A percentile compares a stretch with the other conserved stretches of the same genome.
Conservation (phyloP, 257 asterid species). For the Solanum pennellii region DNA sequence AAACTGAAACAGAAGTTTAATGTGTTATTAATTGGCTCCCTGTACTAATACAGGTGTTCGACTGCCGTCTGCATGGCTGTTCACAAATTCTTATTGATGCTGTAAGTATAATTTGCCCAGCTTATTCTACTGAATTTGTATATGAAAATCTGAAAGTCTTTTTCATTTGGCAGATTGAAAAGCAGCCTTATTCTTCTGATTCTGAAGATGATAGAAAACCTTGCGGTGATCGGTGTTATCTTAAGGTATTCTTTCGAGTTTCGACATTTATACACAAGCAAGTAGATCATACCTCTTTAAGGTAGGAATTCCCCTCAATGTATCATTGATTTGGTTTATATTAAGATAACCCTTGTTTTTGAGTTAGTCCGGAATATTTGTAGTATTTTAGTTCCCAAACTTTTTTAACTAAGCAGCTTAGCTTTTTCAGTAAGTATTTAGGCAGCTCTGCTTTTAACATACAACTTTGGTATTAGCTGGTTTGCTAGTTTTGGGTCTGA, state of each 20-base stretch:
- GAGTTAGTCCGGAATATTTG: background rate
- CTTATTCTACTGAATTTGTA: background rate
- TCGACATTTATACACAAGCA: background rate
- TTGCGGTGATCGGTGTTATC: conserved; percentile 76
- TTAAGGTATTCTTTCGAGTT: conserved; percentile 41
- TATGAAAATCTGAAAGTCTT: conserved; percentile 1
- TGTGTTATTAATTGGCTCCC: background rate
- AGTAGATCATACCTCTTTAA: background rate
- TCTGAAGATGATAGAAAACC: conserved; percentile 65
- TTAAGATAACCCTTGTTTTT: background rate
- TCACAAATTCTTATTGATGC: conserved; percentile 55
- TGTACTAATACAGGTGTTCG: conserved; percentile 53
- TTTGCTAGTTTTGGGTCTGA: background rate
- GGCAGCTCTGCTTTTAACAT: background rate
- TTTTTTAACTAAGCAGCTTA: background rate
- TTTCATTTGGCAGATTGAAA: conserved; percentile 54
- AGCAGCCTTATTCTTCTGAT: conserved; percentile 42
- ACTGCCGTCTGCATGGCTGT: conserved; percentile 89
- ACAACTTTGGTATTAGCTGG: background rate
- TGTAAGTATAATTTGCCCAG: conserved; percentile 34
- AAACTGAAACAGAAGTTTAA: background rate
- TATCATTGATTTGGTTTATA: background rate
- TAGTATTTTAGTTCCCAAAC: background rate
- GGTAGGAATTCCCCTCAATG: background rate
- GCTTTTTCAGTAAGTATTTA: background rate